Evolutionary conservation across 2,329 filamentous ascomycete genomes (phyloP).

Genomic region (Neonectria faginata): DNA sequence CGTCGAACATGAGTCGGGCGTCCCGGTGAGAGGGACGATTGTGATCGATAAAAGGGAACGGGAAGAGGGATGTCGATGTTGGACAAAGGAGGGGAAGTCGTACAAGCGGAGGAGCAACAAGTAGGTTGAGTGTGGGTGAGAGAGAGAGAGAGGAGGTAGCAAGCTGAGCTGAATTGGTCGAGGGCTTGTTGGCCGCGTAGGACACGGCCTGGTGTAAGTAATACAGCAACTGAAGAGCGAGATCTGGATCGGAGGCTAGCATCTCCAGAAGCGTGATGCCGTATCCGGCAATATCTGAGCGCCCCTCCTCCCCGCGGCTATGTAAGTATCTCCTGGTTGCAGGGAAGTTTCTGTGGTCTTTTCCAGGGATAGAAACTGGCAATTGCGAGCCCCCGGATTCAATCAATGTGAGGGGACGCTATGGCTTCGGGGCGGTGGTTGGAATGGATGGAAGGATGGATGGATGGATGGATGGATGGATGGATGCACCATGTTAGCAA

Average conservation of each 20-base stretch:
- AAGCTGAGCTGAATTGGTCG: not conserved
- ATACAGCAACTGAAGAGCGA: not conserved
- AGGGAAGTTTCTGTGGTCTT: not conserved
- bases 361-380: not conserved
- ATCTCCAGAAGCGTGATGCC: conserved; percentile 7
- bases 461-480: not conserved
- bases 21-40: conserved; percentile 36
- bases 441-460: not conserved
- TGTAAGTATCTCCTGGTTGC: not conserved
- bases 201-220: not conserved
- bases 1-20: not conserved
- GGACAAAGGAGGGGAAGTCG: conserved; percentile 6
- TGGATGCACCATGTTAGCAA: not conserved
- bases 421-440: not conserved
- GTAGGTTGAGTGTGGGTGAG: not conserved
- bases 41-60: conserved; percentile 32
- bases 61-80: conserved; percentile 10
- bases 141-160: not conserved
- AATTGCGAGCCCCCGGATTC: not conserved
- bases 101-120: conserved; percentile 16
- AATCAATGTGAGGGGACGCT: not conserved
- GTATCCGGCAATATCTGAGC: conserved; percentile 1
- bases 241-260: conserved; percentile 12
- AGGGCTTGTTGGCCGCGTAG: not conserved
- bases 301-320: not conserved